A percentile compares a stretch with the other conserved stretches of the same genome.
phyloP scores from a whole-genome alignment of 75 land plant genomes.

The Pseudotsuga menziesii region DNA sequence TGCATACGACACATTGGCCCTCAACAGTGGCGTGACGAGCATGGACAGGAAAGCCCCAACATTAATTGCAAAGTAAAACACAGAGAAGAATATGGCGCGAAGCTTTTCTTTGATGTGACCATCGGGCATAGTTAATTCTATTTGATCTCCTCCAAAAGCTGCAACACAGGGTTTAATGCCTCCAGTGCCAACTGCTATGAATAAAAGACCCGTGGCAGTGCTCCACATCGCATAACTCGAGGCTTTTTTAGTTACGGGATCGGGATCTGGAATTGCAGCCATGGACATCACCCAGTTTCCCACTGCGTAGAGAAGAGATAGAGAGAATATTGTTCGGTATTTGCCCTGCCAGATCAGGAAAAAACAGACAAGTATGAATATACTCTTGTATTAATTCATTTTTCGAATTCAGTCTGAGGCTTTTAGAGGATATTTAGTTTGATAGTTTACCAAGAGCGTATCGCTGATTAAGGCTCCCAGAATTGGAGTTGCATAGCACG shows the following conservation, averaged over 20 bases:
- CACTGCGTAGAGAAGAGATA: constrained; percentile 27
- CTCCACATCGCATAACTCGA: constrained; percentile 15
- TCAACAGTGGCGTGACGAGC: constrained; percentile 24
- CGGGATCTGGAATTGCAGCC: constrained; percentile 17
- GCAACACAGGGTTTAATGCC: constrained; percentile 39
- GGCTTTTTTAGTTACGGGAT: constrained; percentile 2
- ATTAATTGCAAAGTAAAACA: constrained; percentile 37
- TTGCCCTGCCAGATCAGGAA: constrained; percentile 24
- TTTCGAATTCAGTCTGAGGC: too few species aligned
- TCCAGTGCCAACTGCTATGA: constrained; percentile 36
- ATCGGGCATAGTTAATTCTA: constrained; percentile 28
- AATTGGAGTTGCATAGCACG: constrained; percentile 32
- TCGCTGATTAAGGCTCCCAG: constrained; percentile 33
- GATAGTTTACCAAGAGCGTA: constrained; percentile 13
- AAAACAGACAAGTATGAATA: constrained; percentile 12
- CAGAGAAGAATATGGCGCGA: constrained; percentile 26
- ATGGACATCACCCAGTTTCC: constrained; percentile 36
- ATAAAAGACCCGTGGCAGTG: constrained; percentile 13
- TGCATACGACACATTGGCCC: constrained; percentile 21
- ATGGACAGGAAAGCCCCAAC: constrained; percentile 32
- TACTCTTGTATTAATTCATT: too few species aligned
- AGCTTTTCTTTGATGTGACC: constrained; percentile 22
- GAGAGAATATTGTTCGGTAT: constrained; percentile 27
- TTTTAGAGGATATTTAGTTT: too few species aligned
- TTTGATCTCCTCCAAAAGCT: constrained; percentile 41